phyloP scores from a whole-genome alignment of 495 filamentous ascomycete genomes.

The Xylaria acuta region DNA sequence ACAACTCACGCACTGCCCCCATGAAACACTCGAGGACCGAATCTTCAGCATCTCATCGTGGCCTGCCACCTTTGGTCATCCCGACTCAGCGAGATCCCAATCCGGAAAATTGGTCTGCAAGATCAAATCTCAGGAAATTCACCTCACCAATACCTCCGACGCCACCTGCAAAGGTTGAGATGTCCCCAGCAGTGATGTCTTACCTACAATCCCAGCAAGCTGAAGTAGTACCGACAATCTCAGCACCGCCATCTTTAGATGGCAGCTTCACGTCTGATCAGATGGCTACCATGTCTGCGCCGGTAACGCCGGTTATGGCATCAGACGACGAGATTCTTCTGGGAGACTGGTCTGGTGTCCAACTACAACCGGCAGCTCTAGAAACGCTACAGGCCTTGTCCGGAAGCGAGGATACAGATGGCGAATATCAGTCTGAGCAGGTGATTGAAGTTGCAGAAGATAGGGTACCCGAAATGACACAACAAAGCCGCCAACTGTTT shows the following conservation, averaged over 20 bases:
- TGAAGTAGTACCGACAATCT: slow-evolving; percentile 69
- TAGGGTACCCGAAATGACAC: slow-evolving; percentile 47
- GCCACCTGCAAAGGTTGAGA: slow-evolving; percentile 74
- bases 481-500: slow-evolving; percentile 48
- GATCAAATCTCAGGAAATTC: slow-evolving; percentile 58
- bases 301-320: slow-evolving; percentile 77
- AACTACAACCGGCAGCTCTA: slow-evolving; percentile 77
- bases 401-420: slow-evolving; percentile 56
- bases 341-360: slow-evolving; percentile 66
- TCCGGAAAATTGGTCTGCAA: slow-evolving; percentile 45
- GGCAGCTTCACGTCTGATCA: slow-evolving; percentile 87
- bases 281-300: slow-evolving; percentile 76
- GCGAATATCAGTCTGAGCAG: slow-evolving; percentile 58
- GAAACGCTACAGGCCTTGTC: slow-evolving; percentile 79
- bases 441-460: slow-evolving; percentile 56
- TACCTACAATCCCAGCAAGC: slow-evolving; percentile 63
- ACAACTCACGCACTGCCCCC: slow-evolving; percentile 42
- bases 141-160: slow-evolving; percentile 79
- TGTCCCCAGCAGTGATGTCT: slow-evolving; percentile 75
- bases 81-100: slow-evolving; percentile 51
- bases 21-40: slow-evolving; percentile 36
- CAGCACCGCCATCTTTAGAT: slow-evolving; percentile 85
- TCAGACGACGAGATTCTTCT: slow-evolving; percentile 57
- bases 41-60: slow-evolving; percentile 44
- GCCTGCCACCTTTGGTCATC: slow-evolving; percentile 75